Base-by-base conservation (phyloP, 768 basidiomycete genomes). In the Kwoniella pini region DNA sequence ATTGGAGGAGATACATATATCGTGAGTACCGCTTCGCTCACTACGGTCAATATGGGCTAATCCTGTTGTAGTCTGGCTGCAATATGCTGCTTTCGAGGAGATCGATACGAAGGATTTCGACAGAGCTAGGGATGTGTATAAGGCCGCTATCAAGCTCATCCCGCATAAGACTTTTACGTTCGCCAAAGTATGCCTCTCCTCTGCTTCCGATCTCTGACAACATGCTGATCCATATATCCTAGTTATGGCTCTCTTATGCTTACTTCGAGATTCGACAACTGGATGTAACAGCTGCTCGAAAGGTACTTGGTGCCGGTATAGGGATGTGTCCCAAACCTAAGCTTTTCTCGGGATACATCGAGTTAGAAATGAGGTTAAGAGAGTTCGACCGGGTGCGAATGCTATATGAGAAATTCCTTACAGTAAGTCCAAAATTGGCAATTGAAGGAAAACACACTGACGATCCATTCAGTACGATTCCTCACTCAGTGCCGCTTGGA, bases 121-220 rank as follows among this genome's bases (percentile, higher is more conserved):
- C 31, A 88, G 96, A 2, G 83, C 91, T 24, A 84, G 93, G 50
- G 90, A 97, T 71, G 88, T 99, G 30, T 98, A 93, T 80, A 88
- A 91, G 77, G 93, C 92, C 0, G 91, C 88, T 5, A 80, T 95
- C 54, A 84, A 84, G 60, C 86, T 98, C 22, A 87, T 97, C 2
- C 96, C 96, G 0, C 95, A 99, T 78, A 95, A 95, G 74, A 85
- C 87, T 60, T 99, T 99, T 78, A 97, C 96, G 0, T 99, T 99
- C 68, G 90, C 96, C 2, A 99, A 99, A 66, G 78, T 79, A 24
- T n/a, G 72, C 50, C 21, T n/a, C n/a, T n/a, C n/a, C n/a, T n/a
- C n/a, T n/a, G n/a, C n/a, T n/a, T n/a, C n/a, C n/a, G n/a, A n/a
- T n/a, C n/a, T n/a, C n/a, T n/a, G n/a, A n/a, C n/a, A n/a, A n/a